Evolutionary conservation across 2,329 filamentous ascomycete genomes (phyloP).

Genomic region (Phyllosticta ampelicida): DNA sequence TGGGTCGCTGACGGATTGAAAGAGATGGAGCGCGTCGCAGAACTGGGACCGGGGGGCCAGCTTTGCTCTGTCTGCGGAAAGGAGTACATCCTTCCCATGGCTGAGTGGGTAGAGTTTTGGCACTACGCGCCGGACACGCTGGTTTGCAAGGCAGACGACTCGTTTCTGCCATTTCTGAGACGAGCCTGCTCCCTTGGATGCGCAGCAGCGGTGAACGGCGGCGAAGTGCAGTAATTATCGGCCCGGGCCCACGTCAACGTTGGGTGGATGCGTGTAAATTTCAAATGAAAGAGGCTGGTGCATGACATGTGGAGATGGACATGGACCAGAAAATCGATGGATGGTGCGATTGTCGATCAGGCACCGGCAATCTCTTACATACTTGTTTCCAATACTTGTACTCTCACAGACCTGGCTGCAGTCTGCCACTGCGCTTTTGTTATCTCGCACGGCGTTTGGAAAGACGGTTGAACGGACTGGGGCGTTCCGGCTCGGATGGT

Average conservation of each 20-base stretch:
- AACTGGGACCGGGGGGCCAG: conserved; percentile 1
- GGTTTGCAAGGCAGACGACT: conserved; percentile 1
- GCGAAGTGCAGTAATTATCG: not conserved
- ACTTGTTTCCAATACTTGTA: not conserved
- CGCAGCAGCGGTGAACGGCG: conserved; percentile 4
- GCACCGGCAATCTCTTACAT: not conserved
- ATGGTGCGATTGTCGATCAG: not conserved
- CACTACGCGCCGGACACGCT: conserved; percentile 9
- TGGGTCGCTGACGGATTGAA: conserved; percentile 2
- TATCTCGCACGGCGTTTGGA: not conserved
- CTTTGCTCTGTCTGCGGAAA: conserved; percentile 9
- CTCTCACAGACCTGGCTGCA: not conserved
- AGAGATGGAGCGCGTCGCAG: not conserved
- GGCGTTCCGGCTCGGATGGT: not conserved
- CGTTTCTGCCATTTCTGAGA: conserved; percentile 10
- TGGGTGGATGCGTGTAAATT: not conserved
- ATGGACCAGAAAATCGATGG: not conserved
- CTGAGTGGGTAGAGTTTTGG: conserved; percentile 15
- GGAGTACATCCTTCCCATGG: conserved; percentile 11
- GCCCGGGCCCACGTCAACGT: not conserved
- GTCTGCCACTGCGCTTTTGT: not conserved
- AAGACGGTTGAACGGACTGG: not conserved
- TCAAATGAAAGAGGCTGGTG: not conserved
- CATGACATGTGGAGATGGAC: not conserved
- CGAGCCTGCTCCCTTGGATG: conserved; percentile 8